Percentiles rank a stretch among this genome's conserved stretches.
These are phyloP conservation scores for Takashimella koratensis DNA, from an alignment of 1,284 basidiomycete species.

Conservation along the genomic window DNA sequence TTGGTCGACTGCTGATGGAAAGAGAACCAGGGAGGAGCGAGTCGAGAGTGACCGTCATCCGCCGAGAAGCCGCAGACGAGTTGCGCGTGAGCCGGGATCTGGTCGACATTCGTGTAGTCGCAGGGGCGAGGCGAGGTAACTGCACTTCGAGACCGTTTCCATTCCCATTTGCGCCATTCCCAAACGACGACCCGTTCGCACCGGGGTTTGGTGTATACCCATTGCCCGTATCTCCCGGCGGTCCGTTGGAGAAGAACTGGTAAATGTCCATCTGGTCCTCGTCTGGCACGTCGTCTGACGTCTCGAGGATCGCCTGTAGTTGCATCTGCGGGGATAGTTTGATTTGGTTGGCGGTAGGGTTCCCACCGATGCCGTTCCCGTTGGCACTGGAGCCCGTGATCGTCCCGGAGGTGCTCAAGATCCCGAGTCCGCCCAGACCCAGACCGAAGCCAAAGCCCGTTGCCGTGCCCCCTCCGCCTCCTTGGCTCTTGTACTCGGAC, in stretches of 20 bases:
- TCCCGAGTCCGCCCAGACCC: neutral
- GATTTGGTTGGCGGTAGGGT: neutral
- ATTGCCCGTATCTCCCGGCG: conserved; percentile 7
- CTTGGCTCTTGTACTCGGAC: neutral
- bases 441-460: neutral
- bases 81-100: neutral
- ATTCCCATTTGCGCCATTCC: neutral
- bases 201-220: neutral
- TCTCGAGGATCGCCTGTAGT: conserved; percentile 20
- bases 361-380: neutral
- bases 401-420: neutral
- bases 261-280: conserved; percentile 35
- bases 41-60: neutral
- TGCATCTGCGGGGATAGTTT: conserved; percentile 9
- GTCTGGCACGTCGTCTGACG: conserved; percentile 12
- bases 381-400: neutral
- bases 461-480: neutral
- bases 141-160: neutral
- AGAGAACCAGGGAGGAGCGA: neutral
- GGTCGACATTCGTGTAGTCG: neutral
- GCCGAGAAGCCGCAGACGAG: neutral
- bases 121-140: neutral
- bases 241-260: conserved; percentile 33
- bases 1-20: neutral
- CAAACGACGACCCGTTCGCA: neutral